These are phyloP conservation scores for Neurospora tetraspora DNA, from an alignment of 495 filamentous ascomycete species.

Conservation along the genomic window DNA sequence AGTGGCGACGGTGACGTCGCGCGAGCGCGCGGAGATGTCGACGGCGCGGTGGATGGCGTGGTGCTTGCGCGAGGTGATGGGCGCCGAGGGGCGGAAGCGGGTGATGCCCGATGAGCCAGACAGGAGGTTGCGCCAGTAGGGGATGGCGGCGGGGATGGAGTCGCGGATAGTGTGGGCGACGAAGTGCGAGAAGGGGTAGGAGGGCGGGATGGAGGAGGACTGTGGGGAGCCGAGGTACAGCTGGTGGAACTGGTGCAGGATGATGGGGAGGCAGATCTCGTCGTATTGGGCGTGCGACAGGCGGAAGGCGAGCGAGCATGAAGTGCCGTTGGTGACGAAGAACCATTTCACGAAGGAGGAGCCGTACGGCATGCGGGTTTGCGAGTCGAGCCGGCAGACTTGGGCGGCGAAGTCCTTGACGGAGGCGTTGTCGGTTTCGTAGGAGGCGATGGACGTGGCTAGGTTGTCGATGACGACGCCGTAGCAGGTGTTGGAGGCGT, in stretches of 20 bases:
- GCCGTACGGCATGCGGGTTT: slow-evolving; percentile 46
- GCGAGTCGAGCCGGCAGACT: slow-evolving; percentile 39
- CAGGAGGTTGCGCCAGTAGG: slow-evolving; percentile 51
- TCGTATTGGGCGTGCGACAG: slow-evolving; percentile 71
- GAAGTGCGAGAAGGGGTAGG: slow-evolving; percentile 53
- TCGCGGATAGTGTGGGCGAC: slow-evolving; percentile 33
- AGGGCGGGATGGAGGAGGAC: slow-evolving; percentile 11
- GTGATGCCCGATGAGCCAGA: slow-evolving; percentile 38
- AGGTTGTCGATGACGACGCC: slow-evolving; percentile 53
- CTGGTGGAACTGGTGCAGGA: slow-evolving; percentile 38
- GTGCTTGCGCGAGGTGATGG: slow-evolving; percentile 18
- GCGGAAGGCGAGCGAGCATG: slow-evolving; percentile 52
- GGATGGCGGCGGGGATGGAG: slow-evolving; percentile 22
- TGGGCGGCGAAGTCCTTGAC: slow-evolving; percentile 41
- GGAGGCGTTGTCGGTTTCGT: slow-evolving; percentile 43
- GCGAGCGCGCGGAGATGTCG: slow-evolving; percentile 28
- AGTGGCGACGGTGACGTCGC: slow-evolving; percentile 46
- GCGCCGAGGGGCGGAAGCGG: slow-evolving; percentile 24
- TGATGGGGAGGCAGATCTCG: slow-evolving; percentile 54
- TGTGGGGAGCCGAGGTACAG: slow-evolving; percentile 20
- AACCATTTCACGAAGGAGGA: slow-evolving; percentile 54
- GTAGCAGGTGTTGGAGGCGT: slow-evolving; percentile 30
- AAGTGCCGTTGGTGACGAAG: slow-evolving; percentile 39
- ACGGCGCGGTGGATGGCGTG: slow-evolving; percentile 34
- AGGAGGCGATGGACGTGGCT: slow-evolving; percentile 39